These are phyloP conservation scores for Curvularia spicifera DNA, from an alignment of 2,329 filamentous ascomycete genomes.

Conservation along the genomic window DNA sequence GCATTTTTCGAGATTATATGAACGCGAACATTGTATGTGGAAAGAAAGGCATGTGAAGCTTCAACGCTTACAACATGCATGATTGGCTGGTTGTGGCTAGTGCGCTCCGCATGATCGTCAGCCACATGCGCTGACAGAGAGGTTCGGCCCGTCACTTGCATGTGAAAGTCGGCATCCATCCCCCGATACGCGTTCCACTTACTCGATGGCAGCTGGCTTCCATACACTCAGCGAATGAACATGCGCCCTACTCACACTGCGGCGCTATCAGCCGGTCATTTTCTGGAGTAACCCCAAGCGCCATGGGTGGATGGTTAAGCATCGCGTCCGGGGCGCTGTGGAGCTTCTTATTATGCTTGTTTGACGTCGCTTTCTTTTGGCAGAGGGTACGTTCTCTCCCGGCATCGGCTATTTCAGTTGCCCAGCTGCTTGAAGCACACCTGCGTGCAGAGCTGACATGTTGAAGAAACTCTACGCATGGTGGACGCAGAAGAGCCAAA, in stretches of 20 bases:
- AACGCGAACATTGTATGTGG: neutral
- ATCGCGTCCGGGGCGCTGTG: conserved; percentile 26
- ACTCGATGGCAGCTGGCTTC: conserved; percentile 29
- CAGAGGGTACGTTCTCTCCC: conserved; percentile 43
- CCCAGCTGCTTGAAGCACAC: neutral
- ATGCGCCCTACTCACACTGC: conserved; percentile 30
- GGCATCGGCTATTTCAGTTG: neutral
- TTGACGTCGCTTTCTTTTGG: conserved; percentile 51
- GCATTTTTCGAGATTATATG: conserved; percentile 33
- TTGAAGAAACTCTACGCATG: conserved; percentile 70
- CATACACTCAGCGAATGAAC: conserved; percentile 32
- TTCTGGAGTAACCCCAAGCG: conserved; percentile 23
- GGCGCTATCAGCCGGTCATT: conserved; percentile 23
- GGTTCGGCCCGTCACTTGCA: conserved; percentile 18
- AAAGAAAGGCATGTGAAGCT: conserved; percentile 6
- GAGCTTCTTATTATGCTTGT: conserved; percentile 42
- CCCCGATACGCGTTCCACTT: conserved; percentile 16
- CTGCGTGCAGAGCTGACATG: conserved; percentile 26
- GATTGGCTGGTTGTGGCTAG: conserved; percentile 17
- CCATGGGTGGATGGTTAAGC: conserved; percentile 29
- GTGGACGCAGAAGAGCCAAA: conserved; percentile 69
- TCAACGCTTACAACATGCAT: neutral
- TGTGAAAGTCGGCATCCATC: conserved; percentile 26
- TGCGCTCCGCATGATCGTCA: conserved; percentile 1
- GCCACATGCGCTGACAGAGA: conserved; percentile 13